Evolutionary conservation across 148 eudicot genomes (phyloP).

Genomic region (Rhododendron vialii): DNA sequence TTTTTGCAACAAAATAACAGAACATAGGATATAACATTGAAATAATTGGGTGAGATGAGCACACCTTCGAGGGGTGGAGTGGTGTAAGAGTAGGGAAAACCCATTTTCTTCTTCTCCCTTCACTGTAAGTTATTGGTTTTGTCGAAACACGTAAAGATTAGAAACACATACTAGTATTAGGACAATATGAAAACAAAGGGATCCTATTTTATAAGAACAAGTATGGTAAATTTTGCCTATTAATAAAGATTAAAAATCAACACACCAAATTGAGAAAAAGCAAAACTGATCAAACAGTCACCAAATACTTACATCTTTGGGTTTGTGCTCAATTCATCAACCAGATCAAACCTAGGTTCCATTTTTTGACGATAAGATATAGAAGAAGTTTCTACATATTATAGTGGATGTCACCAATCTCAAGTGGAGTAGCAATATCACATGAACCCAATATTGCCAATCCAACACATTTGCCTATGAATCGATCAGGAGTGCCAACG

Average conservation of each 20-base stretch:
- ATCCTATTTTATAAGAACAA: not conserved
- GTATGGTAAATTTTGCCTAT: not conserved
- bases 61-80: conserved; percentile 48
- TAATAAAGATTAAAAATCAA: not conserved
- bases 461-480: not conserved
- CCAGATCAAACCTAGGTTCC: not conserved
- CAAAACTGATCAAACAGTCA: not conserved
- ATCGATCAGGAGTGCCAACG: not conserved
- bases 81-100: conserved; percentile 72
- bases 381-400: not conserved
- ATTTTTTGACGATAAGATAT: not conserved
- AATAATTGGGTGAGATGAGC: not conserved
- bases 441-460: not conserved
- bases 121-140: conserved; percentile 41
- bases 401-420: not conserved
- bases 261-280: not conserved
- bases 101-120: conserved; percentile 98
- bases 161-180: not conserved
- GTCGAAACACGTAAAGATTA: not conserved
- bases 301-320: not conserved
- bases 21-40: conserved; percentile 5
- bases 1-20: not conserved
- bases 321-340: not conserved
- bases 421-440: not conserved
- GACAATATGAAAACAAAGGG: not conserved